Base-by-base conservation (phyloP, 2,329 filamentous ascomycete species). In the Diaporthe sp. region DNA sequence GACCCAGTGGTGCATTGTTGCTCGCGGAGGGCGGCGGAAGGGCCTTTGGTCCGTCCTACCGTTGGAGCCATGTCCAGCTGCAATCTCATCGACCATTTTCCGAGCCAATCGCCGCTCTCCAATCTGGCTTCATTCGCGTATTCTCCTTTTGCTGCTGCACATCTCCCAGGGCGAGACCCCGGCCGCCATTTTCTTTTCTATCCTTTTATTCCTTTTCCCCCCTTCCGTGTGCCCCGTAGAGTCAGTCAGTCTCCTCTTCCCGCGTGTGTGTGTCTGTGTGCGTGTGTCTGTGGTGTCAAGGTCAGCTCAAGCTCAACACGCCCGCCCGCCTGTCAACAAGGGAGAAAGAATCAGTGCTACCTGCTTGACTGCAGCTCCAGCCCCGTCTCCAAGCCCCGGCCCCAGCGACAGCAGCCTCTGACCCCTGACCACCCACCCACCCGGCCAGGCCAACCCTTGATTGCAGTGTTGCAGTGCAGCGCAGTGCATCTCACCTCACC, bases 71-170 rank as follows among this genome's bases (percentile, higher is more conserved):
- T 62, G 70, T 44, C 58, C 71, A 73, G 71, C 46, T 61, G 71
- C 51, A 73, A 73, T 65, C 58, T 73, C 71, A 62, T 34, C 37
- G 58, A 34, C 58, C 46, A 31, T 44, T 44, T 65, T 73, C 51
- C 46, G 46, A 62, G 71, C 71, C 71, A 73, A 73, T 73, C 49
- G 58, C 37, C n/a, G 49, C 46, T 34, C 46, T 55, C n/a, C 71
- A 73, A 73, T 73, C 71, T 73, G 46, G 46, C 71, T 69, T 73
- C 58, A 55, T 62, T 65, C 51, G 58, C 58, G 58, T 73, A 51
- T 65, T 75, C 51, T 75, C 58, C 49, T 75, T 68, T 72, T 72
- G 57, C 28, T 73, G 49, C 67, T 55, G 44, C 46, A 19, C 58
- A 39, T 73, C 61, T 39, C 59, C 71, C 46, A 57, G 57, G 25